Evolutionary conservation across 805 yeast genomes (phyloP).

Genomic region (Candida gorgasii): DNA sequence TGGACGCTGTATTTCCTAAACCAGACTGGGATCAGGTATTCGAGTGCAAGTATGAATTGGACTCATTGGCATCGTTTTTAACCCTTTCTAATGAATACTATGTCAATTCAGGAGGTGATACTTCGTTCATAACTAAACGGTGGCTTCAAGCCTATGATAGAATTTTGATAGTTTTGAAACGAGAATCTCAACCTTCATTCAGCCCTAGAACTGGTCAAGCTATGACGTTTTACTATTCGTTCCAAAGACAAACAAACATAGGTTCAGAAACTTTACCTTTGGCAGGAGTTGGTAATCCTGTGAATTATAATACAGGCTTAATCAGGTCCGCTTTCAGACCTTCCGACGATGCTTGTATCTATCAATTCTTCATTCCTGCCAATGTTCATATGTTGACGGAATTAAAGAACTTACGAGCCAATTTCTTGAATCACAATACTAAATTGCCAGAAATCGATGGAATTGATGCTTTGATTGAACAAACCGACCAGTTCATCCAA

Average conservation of each 20-base stretch:
- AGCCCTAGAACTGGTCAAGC: constrained; percentile 50
- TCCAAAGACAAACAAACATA: constrained; percentile 69
- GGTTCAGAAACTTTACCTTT: constrained; percentile 83
- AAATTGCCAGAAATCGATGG: background rate
- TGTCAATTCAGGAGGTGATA: constrained; percentile 50
- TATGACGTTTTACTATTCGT: constrained; percentile 55
- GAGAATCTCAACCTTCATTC: constrained; percentile 66
- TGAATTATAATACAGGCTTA: constrained; percentile 65
- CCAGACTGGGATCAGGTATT: constrained; percentile 75
- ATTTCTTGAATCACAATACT: constrained; percentile 18
- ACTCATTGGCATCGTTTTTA: constrained; percentile 79
- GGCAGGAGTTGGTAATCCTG: constrained; percentile 84
- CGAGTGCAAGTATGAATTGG: constrained; percentile 89
- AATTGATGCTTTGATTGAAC: constrained; percentile 10
- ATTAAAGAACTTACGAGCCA: constrained; percentile 37
- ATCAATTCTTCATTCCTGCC: constrained; percentile 81
- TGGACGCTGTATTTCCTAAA: constrained; percentile 66
- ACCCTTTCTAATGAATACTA: constrained; percentile 73
- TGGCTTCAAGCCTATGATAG: constrained; percentile 65
- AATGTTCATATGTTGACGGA: constrained; percentile 76
- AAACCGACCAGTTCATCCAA: constrained; percentile 37
- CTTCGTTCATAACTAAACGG: constrained; percentile 42
- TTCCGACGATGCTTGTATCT: constrained; percentile 82
- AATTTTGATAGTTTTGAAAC: constrained; percentile 50
- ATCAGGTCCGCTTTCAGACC: constrained; percentile 86